These are phyloP conservation scores for Saccharomycopsis malanga DNA, from an alignment of 805 yeast genomes.

Conservation along the genomic window DNA sequence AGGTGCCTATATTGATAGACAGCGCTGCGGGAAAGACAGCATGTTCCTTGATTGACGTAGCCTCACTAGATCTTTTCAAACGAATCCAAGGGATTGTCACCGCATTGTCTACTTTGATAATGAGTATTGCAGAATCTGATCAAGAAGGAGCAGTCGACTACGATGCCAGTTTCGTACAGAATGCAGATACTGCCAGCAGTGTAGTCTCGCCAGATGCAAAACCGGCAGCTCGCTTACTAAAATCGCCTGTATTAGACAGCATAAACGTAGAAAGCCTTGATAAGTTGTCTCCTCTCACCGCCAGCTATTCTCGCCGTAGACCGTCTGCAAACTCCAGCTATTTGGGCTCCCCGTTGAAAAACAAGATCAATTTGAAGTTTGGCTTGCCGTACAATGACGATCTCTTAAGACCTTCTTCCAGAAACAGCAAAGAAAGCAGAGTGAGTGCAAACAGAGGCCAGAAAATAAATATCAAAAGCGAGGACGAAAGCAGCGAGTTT, in stretches of 20 bases:
- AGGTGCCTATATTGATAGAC: slow-evolving; percentile 22
- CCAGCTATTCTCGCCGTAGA: slow-evolving; percentile 2
- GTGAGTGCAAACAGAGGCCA: neutral
- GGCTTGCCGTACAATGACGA: neutral
- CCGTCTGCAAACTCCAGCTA: slow-evolving; percentile 2
- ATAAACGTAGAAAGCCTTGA: slow-evolving; percentile 20
- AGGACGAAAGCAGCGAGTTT: slow-evolving; percentile 19
- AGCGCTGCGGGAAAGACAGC: neutral
- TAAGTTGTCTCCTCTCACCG: slow-evolving; percentile 12
- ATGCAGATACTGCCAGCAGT: neutral
- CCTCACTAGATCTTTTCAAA: slow-evolving; percentile 26
- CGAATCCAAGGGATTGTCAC: slow-evolving; percentile 30
- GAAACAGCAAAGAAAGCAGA: neutral
- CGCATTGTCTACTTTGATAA: slow-evolving; percentile 29
- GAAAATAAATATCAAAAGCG: neutral
- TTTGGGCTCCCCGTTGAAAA: slow-evolving; percentile 1
- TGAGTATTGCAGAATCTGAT: slow-evolving; percentile 24
- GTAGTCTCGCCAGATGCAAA: neutral
- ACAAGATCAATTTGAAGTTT: neutral
- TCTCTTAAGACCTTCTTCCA: neutral
- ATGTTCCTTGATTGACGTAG: slow-evolving; percentile 27
- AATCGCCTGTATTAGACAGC: slow-evolving; percentile 7
- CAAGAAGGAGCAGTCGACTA: neutral
- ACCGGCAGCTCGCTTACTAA: no score
- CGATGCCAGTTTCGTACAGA: neutral